phyloP scores from a whole-genome alignment of 495 filamentous ascomycete species.

The Tetracladium setigerum region DNA sequence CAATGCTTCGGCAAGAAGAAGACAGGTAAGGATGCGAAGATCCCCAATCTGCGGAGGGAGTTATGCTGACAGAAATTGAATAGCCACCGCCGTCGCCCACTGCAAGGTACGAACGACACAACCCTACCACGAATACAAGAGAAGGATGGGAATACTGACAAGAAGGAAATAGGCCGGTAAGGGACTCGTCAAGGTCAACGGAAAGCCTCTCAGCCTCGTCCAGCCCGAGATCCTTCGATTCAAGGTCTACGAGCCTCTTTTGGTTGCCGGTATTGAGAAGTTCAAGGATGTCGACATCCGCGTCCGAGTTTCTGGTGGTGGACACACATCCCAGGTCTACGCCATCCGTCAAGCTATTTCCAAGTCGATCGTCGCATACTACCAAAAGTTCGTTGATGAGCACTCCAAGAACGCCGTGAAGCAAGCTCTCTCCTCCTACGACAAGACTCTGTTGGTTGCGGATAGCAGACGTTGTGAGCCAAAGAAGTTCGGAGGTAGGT shows the following conservation, averaged over 20 bases:
- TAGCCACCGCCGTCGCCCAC: slow-evolving; percentile 82
- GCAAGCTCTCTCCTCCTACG: slow-evolving; percentile 87
- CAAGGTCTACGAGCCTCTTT: slow-evolving; percentile 98
- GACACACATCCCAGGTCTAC: slow-evolving; percentile 97
- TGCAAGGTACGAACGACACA: slow-evolving; percentile 66
- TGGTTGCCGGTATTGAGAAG: slow-evolving; percentile 93
- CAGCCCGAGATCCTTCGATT: slow-evolving; percentile 96
- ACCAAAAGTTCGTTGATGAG: slow-evolving; percentile 99
- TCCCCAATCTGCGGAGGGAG: neutral
- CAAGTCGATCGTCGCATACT: slow-evolving; percentile 98
- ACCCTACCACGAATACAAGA: neutral
- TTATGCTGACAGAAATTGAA: slow-evolving; percentile 27
- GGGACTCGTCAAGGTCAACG: slow-evolving; percentile 98
- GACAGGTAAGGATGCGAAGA: slow-evolving; percentile 47
- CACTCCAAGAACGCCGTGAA: slow-evolving; percentile 99
- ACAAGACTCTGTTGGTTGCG: slow-evolving; percentile 93
- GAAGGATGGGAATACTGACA: slow-evolving; percentile 14
- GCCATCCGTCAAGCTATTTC: slow-evolving; percentile 98
- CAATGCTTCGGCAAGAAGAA: slow-evolving; percentile 96
- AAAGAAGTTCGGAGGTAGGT: slow-evolving; percentile 69
- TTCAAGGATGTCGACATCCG: slow-evolving; percentile 97
- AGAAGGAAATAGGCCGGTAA: slow-evolving; percentile 60
- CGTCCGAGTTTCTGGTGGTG: slow-evolving; percentile 91
- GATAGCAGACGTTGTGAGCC: slow-evolving; percentile 93
- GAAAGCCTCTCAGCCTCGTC: slow-evolving; percentile 85